Base-by-base conservation (phyloP, 495 filamentous ascomycete genomes). In the Talaromyces wortmannii region DNA sequence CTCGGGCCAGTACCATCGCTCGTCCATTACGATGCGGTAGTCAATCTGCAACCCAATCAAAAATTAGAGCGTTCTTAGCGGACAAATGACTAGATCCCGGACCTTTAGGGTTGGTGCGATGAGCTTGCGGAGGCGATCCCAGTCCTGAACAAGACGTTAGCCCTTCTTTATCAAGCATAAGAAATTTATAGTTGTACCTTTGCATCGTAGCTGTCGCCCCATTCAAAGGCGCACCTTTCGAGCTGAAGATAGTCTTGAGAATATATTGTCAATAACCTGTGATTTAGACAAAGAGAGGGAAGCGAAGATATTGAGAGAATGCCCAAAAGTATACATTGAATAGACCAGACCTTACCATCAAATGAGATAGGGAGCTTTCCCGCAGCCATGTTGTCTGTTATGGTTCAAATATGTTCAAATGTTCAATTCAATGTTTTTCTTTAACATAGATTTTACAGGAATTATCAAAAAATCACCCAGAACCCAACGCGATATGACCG, bases 161-260 rank as follows among this genome's bases (percentile, higher is more conserved):
- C 13, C 36, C 13, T 49, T 47, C 16, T 16, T 16, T 23, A 23
- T 23, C 23, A 23, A 23, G 23, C 23, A 1, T 23, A 23, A 23
- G 1, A 23, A 23, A 23, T 23, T 1, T 23, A 23, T 1, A 23
- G 23, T 23, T 23, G 23, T 61, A 67, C 66, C 58, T 83, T 92
- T 61, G 77, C 78, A 70, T 91, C 88, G 66, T 92, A 92, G 77
- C 84, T 87, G 61, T 91, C 88, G 0, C 84, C 87, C 88, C 88
- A 92, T 57, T 90, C 85, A 67, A 87, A 87, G 1, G 15, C 45
- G 15, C 16, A 17, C 6, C 15, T 48, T 18, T 30, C 16, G 8
- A 48, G 15, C 10, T 17, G 16, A 30, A 18, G 45, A 16, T 48
- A 48, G 45, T 48, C 45, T 48, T 8, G 7, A 8, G 13, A 40